Evolutionary conservation across 2,329 filamentous ascomycete species (phyloP).

Genomic region (Neofusicoccum sp.): DNA sequence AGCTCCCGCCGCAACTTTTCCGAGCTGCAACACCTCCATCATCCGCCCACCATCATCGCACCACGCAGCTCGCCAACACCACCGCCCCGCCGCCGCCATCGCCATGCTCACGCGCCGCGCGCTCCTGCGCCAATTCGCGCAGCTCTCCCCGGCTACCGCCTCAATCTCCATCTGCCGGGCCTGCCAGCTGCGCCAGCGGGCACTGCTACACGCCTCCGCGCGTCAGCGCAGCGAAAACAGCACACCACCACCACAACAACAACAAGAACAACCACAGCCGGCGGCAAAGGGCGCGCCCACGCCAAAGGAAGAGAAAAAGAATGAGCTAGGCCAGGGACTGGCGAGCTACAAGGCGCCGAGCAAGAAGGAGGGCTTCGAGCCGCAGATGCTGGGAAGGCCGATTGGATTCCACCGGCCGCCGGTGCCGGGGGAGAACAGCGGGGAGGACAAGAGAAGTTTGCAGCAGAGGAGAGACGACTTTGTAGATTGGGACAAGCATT

Average conservation of each 20-base stretch:
- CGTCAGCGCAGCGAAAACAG: background rate
- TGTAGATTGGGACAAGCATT: conserved; percentile 79
- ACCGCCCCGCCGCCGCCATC: background rate
- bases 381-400: conserved; percentile 62
- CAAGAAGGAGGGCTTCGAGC: conserved; percentile 43
- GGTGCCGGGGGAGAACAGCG: conserved; percentile 74
- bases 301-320: background rate
- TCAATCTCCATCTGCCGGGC: background rate
- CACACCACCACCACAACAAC: background rate
- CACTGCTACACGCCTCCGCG: background rate
- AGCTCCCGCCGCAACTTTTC: background rate
- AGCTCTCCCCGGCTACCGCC: background rate
- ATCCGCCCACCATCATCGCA: no score
- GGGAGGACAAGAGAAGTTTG: conserved; percentile 66
- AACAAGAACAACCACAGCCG: background rate
- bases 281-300: background rate
- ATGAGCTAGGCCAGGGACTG: conserved; percentile 11
- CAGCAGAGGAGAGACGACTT: conserved; percentile 74
- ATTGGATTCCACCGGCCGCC: conserved; percentile 80
- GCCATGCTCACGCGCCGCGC: conserved; percentile 9
- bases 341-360: conserved; percentile 14
- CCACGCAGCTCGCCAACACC: background rate
- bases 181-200: conserved; percentile 6
- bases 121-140: background rate
- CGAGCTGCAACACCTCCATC: background rate